Evolutionary conservation across 169 alveolate genomes (phyloP), one percentile per base, ranked within the genome.

Genomic region (Plasmodium malariae): DNA sequence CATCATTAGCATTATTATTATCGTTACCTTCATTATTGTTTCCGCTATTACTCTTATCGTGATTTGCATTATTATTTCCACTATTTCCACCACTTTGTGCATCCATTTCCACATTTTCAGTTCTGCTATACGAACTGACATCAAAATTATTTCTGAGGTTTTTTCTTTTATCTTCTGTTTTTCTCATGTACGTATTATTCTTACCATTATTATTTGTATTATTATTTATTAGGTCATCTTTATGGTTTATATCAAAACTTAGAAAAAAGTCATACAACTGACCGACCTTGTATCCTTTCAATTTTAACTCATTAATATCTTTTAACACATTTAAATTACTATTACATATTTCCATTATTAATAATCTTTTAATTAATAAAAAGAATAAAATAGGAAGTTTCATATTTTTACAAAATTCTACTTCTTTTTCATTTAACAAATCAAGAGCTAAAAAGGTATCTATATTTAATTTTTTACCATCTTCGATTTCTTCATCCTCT

Each of bases 251-350:
- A 30, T 83, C 93, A 80, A 92, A 92, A 68, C 94, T 89, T 24
- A 92, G 63, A 80, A 92, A 92, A 26, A 92, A 92, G 40, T 92
- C 95, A 68, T 92, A 92, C 5, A 92, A 73, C 55, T 88, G 93
- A 0, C 95, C 95, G 11, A 92, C 95, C 34, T 89, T 92, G 24
- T 92, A 92, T 34, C 93, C 95, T 37, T 92, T 92, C 19, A 92
- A 57, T 54, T 92, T 74, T 12, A 92, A 71, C 9, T 89, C 95
- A 70, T 92, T 92, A 24, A 89, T 92, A 32, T 92, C 95, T 26
- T 78, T 92, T 1, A 51, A 17, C 85, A 73, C 51, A 36, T 71
- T 74, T 17, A 87, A 62, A 74, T 65, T 74, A 19, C 85, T 88
- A 51, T 63, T 88, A 60, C 80, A 45, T 65, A 63, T 37, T 57